Evolutionary conservation across 164 flowering plant genomes (phyloP), one percentile per base, ranked within the genome.

Genomic region (Platanus orientalis): DNA sequence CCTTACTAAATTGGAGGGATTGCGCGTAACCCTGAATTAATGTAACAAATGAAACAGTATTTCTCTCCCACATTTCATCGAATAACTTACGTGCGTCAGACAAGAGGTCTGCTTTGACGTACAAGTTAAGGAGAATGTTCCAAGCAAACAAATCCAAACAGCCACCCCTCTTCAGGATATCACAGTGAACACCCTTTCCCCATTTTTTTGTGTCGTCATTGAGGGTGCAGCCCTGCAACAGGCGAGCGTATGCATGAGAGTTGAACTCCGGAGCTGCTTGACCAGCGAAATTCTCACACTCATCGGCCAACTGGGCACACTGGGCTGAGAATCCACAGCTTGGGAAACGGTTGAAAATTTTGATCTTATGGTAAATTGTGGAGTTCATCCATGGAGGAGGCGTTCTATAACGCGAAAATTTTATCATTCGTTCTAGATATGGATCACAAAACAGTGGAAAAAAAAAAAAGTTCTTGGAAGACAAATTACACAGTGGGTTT

Each of bases 41-140:
- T 4, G 89, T 86, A 19, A 93, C 92, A 77, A 84, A 90, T 0
- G 96, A 85, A 44, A 90, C 68, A 0, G 83, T 75, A 62, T 89
- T 93, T 71, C 81, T 82, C 0, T 74, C 71, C 2, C 81, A 76
- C 85, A 93, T 81, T 83, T 86, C 92, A 61, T 82, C 89, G 70
- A 93, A 90, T 87, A 89, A 16, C 7, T 34, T 62, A 5, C 61
- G 32, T 3, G 88, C 96, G 67, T 87, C 83, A 2, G 4, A 1
- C 20, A 82, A 58, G 9, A 57, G 28, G 3, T 60, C 81, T 2
- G 61, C 66, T 66, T 85, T 84, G 0, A 74, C 83, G 58, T 89
- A 90, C 65, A 83, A 4, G 25, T 84, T 79, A 0, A 93, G 66
- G 9, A 90, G 82, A 63, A 82, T 72, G 67, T 93, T 93, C 67